Conservation (phyloP, 208 protist species). For the Leishmania braziliensis region DNA sequence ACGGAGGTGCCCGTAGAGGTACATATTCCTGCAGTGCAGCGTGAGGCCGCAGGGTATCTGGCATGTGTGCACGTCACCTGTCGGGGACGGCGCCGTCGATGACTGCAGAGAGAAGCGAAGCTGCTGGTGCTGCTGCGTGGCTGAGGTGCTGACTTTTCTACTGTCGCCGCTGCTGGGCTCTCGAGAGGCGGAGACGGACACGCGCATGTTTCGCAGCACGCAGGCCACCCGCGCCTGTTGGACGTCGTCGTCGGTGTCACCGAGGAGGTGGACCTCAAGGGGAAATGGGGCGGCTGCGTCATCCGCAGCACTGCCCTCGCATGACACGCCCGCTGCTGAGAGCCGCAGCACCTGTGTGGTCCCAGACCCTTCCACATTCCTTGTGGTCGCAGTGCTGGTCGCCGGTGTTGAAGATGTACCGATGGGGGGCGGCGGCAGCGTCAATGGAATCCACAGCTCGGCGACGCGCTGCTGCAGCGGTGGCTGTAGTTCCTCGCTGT, state of each 20-base stretch:
- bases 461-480: slow-evolving; percentile 20
- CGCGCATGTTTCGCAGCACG: slow-evolving; percentile 30
- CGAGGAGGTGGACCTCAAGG: slow-evolving; percentile 22
- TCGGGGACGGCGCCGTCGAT: slow-evolving; percentile 25
- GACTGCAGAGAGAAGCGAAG: slow-evolving; percentile 26
- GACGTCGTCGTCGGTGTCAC: slow-evolving; percentile 2
- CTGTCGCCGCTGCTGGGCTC: neutral
- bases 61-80: slow-evolving; percentile 29
- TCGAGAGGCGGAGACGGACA: slow-evolving; percentile 9
- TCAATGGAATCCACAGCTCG: slow-evolving; percentile 30
- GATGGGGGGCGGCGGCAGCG: slow-evolving; percentile 7
- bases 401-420: neutral
- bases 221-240: slow-evolving; percentile 15
- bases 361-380: neutral
- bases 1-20: slow-evolving; percentile 57
- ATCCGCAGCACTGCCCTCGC: neutral
- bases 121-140: neutral
- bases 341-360: slow-evolving; percentile 2
- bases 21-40: slow-evolving; percentile 46
- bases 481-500: neutral
- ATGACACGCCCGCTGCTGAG: slow-evolving; percentile 1
- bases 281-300: neutral
- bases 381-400: neutral
- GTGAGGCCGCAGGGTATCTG: slow-evolving; percentile 44
- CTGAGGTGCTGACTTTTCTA: neutral